Evolutionary conservation across 306 rosid genomes (phyloP).

Genomic region (Castanea sativa): DNA sequence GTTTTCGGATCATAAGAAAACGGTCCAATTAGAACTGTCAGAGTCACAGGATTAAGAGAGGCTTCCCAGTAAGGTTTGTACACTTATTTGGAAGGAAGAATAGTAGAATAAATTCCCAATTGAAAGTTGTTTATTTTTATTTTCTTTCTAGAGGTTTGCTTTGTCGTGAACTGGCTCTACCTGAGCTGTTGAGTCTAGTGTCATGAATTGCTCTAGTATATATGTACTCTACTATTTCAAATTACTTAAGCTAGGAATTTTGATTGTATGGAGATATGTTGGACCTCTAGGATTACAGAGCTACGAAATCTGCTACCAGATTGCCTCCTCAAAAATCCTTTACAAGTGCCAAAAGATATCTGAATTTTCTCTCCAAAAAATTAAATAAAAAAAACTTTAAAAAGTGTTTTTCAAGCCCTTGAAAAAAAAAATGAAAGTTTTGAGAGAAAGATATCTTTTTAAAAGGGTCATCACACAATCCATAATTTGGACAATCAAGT

Average conservation of each 20-base stretch:
- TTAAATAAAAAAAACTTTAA: too few species aligned
- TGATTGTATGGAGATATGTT: too few species aligned
- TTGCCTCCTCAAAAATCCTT: background rate
- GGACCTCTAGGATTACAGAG: too few species aligned
- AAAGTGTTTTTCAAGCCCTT: background rate
- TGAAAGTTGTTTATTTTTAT: background rate
- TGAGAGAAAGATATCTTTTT: slow-evolving; percentile 3
- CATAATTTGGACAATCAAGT: slow-evolving; percentile 36
- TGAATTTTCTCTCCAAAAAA: background rate
- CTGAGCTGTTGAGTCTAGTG: too few species aligned
- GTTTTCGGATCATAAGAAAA: background rate
- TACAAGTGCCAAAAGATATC: background rate
- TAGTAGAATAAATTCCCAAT: background rate
- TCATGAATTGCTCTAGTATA: too few species aligned
- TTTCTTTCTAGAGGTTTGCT: background rate
- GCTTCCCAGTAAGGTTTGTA: too few species aligned
- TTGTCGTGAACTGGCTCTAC: too few species aligned
- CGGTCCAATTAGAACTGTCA: too few species aligned
- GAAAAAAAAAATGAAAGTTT: background rate
- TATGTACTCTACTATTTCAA: too few species aligned
- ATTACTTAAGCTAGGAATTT: too few species aligned
- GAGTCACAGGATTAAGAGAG: too few species aligned
- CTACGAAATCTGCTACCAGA: background rate
- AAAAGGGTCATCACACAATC: slow-evolving; percentile 24
- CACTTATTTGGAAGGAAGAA: background rate